Conservation (phyloP, 768 basidiomycete genomes). For the Mycena galopus region DNA sequence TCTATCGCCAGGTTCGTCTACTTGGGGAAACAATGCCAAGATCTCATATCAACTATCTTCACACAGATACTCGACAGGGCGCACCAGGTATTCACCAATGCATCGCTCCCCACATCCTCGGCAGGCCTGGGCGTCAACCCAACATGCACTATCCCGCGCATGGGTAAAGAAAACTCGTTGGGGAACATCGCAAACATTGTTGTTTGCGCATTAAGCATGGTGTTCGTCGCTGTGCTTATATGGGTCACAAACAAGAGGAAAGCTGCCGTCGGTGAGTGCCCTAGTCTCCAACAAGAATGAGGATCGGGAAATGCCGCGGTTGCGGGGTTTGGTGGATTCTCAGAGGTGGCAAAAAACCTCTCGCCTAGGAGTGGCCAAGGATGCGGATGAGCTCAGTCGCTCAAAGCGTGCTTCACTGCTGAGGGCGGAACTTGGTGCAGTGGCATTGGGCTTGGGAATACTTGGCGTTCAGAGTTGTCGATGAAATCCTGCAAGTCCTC, state of each 20-base stretch:
- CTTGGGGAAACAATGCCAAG: conserved; percentile 28
- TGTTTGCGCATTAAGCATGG: conserved; percentile 79
- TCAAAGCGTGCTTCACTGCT: too few relatives aligned
- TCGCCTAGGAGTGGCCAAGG: too few relatives aligned
- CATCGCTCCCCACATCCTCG: conserved; percentile 54
- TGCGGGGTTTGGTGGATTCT: too few relatives aligned
- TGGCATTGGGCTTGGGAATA: too few relatives aligned
- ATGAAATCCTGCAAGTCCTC: background rate
- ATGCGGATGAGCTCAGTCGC: too few relatives aligned
- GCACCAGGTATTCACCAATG: conserved; percentile 52
- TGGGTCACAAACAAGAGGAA: conserved; percentile 71
- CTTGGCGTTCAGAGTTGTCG: background rate
- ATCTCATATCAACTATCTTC: conserved; percentile 37
- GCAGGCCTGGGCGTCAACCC: conserved; percentile 91
- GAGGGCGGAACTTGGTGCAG: too few relatives aligned
- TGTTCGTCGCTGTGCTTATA: conserved; percentile 71
- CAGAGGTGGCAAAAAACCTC: too few relatives aligned
- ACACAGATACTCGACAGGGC: conserved; percentile 54
- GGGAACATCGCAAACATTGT: conserved; percentile 92
- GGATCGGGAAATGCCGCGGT: too few relatives aligned
- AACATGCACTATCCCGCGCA: conserved; percentile 79
- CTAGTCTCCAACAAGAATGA: conserved; percentile 9
- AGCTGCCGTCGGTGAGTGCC: conserved; percentile 86
- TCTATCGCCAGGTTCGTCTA: conserved; percentile 82
- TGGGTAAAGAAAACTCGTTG: conserved; percentile 68